Conservation (phyloP, 106 monocot genomes). For the Hemerocallis citrina region DNA sequence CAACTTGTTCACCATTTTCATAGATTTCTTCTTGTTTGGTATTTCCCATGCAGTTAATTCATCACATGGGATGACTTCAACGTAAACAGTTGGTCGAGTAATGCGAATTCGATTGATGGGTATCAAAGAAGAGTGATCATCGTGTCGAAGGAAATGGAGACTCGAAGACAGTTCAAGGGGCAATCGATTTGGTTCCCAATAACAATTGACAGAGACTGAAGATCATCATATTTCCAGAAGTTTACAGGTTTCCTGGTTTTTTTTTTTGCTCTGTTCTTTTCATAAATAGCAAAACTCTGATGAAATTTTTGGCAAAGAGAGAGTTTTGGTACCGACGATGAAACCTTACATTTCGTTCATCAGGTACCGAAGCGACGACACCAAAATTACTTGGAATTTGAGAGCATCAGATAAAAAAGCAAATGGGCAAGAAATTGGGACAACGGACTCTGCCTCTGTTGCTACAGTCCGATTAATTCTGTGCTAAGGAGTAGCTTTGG, state of each 20-base stretch:
- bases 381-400: conserved; percentile 35
- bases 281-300: too few species aligned
- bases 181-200: conserved; percentile 70
- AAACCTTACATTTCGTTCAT: conserved; percentile 57
- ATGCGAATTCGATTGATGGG: not conserved
- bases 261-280: too few species aligned
- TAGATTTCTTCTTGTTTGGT: not conserved
- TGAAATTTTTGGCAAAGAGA: conserved; percentile 28
- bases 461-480: conserved; percentile 50
- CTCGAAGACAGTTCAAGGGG: conserved; percentile 74
- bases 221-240: conserved; percentile 53
- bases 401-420: conserved; percentile 34
- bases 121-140: conserved; percentile 21
- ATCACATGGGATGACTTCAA: conserved; percentile 48
- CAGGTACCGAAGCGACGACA: conserved; percentile 13
- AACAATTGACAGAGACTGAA: conserved; percentile 56
- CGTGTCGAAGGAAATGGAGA: conserved; percentile 48
- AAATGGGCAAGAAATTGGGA: conserved; percentile 23
- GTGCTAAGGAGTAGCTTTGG: conserved; percentile 44
- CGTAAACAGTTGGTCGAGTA: not conserved
- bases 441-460: conserved; percentile 38
- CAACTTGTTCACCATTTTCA: too few species aligned
- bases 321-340: conserved; percentile 35
- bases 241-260: conserved; percentile 82
- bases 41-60: conserved; percentile 7